Evolutionary conservation across 768 basidiomycete genomes (phyloP), one percentile per base, ranked within the genome.

Genomic region (Hericium erinaceus): DNA sequence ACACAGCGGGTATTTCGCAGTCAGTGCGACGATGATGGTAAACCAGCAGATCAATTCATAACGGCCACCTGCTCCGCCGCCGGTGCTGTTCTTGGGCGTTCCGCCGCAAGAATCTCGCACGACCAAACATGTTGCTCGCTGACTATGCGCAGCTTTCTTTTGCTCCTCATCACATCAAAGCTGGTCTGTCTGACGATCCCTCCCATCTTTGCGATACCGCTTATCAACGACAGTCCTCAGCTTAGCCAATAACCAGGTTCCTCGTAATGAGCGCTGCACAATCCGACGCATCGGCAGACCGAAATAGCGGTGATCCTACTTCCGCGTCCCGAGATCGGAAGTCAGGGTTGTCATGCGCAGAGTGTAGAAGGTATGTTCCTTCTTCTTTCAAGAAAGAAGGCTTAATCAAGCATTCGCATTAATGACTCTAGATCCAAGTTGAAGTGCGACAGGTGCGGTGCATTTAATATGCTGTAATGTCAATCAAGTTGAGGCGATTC

Each of bases 391-490:
- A 40, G n/a, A 18, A 24, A 38, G 2, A 16, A 4, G 6, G 54
- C 50, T 55, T 54, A 56, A 24, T 4, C 24, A 9, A 24, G 15
- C 40, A 15, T 22, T 40, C 26, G 11, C 49, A 6, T 10, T 41
- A 15, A 40, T 40, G 44, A 33, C 22, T n/a, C 13, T 54, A 73
- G 80, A 61, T 80, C 80, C 22, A 82, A 82, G 66, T 69, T 82
- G 46, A 80, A 78, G 66, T 82, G 80, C 60, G 79, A 81, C 64
- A 72, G 80, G 69, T 68, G 37, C 33, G 49, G 58, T 44, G 9
- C 12, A 11, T 38, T 68, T 73, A 48, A 37, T 20, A 55, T 18
- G 12, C 39, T 18, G 44, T 28, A 51, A 40, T 18, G 39, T 22
- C 16, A 38, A 38, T 38, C 33, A 33, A 41, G 41, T 41, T 24